Evolutionary conservation across 2,329 filamentous ascomycete genomes (phyloP).

Genomic region (Claviceps sp.): DNA sequence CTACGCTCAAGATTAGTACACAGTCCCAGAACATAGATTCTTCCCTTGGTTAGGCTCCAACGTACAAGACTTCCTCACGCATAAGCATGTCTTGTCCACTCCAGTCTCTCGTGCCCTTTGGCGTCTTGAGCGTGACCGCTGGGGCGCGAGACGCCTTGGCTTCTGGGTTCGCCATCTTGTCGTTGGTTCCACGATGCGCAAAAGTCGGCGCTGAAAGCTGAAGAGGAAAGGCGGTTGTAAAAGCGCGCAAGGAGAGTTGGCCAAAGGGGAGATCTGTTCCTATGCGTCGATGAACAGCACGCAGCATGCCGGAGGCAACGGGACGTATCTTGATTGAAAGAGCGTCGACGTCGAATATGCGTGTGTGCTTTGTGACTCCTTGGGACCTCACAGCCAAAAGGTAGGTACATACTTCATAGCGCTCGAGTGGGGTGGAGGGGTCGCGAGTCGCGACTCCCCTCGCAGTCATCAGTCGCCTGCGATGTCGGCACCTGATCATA

Average conservation of each 20-base stretch:
- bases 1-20: conserved; percentile 1
- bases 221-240: background rate
- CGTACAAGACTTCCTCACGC: conserved; percentile 59
- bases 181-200: conserved; percentile 1
- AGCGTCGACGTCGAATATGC: conserved; percentile 6
- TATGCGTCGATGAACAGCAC: conserved; percentile 8
- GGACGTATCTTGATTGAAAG: conserved; percentile 1
- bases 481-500: background rate
- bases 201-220: background rate
- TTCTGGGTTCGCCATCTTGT: conserved; percentile 19
- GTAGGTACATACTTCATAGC: background rate
- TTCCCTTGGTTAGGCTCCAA: background rate
- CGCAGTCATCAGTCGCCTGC: background rate
- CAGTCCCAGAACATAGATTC: background rate
- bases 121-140: conserved; percentile 54
- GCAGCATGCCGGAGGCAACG: conserved; percentile 9
- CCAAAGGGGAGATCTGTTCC: background rate
- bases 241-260: conserved; percentile 2
- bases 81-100: conserved; percentile 66
- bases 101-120: conserved; percentile 87
- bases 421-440: conserved; percentile 3
- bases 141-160: conserved; percentile 32
- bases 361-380: conserved; percentile 5
- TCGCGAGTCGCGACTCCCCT: background rate
- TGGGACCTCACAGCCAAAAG: conserved; percentile 8